Conservation (phyloP, 1,284 basidiomycete species). For the Sporisorium iseilematis-ciliati region DNA sequence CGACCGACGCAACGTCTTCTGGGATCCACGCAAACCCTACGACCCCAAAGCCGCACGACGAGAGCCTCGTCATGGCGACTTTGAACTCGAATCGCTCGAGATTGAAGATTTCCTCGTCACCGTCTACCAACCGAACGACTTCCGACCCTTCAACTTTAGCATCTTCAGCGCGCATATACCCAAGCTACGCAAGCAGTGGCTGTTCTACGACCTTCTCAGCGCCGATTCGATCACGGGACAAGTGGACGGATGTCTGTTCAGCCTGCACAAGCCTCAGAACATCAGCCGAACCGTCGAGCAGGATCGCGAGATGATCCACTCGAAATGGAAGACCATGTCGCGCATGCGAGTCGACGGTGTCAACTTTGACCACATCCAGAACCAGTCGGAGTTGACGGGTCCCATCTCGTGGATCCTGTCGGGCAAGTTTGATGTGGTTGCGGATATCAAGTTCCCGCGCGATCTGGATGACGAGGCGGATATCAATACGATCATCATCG, state of each 20-base stretch:
- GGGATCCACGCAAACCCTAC: constrained; percentile 82
- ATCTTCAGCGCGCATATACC: constrained; percentile 94
- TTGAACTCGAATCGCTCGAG: constrained; percentile 88
- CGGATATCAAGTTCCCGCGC: constrained; percentile 96
- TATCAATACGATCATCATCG: constrained; percentile 80
- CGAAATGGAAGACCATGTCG: constrained; percentile 91
- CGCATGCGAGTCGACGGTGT: constrained; percentile 96
- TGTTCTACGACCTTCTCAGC: constrained; percentile 85
- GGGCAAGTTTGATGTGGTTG: constrained; percentile 92
- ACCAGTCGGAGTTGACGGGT: constrained; percentile 78
- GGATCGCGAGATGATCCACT: constrained; percentile 64
- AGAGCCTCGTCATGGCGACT: constrained; percentile 81
- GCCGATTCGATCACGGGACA: constrained; percentile 97
- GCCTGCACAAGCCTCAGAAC: constrained; percentile 94
- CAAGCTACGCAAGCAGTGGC: constrained; percentile 89
- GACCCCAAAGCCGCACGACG: constrained; percentile 87
- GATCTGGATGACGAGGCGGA: constrained; percentile 84
- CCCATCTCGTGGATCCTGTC: constrained; percentile 97
- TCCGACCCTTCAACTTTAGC: constrained; percentile 88
- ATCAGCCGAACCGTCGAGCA: constrained; percentile 88
- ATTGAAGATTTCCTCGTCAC: constrained; percentile 94
- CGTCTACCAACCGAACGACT: constrained; percentile 90
- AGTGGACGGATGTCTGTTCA: constrained; percentile 97
- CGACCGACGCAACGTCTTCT: constrained; percentile 88
- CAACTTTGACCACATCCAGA: constrained; percentile 94